Base-by-base conservation (phyloP, 306 rosid genomes). In the Rosa rugosa region DNA sequence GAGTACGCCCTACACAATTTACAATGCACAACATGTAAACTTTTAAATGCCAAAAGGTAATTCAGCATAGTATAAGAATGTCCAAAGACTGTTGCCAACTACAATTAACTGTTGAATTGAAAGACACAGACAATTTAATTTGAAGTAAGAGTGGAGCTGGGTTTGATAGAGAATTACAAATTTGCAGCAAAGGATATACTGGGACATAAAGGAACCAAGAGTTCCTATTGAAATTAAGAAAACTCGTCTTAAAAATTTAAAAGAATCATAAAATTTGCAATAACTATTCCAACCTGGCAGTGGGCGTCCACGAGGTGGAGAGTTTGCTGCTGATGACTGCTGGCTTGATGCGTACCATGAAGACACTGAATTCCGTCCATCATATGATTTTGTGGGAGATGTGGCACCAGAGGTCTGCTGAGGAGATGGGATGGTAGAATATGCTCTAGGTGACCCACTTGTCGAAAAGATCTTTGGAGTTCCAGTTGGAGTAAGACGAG, bases 331-430 rank as follows among this genome's bases (percentile, higher is more conserved):
- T 56, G 99, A 96, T 50, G 99, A 93, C 88, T 90, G 99, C 89
- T 96, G 98, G 88, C 99, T 96, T 72, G 99, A 93, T 59, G 98
- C 83, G 85, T 90, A 90, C 99, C 99, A 96, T 11, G 97, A 82
- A 70, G 99, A 84, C 59, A 88, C 59, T 63, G 92, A 84, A 50
- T 80, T 69, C 5, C 90, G 91, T 56, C 90, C 92, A 8, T 92
- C 98, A 53, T 87, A 87, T 46, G 93, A 73, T 79, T 84, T 93
- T 54, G 91, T 82, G 23, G 99, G 99, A 84, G 99, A 93, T 76
- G 93, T 84, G 65, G 91, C 77, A 81, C 97, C 91, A 65, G 98
- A 91, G 16, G 86, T 79, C 80, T 54, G 79, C 72, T 68, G 86
- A 50, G 98, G 98, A 72, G 99, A 90, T 60, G 83, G 84, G 71